A percentile compares a stretch with the other conserved stretches of the same genome.
Evolutionary conservation across 2,329 filamentous ascomycete species (phyloP).

Genomic region (Drechslerella stenobrocha): DNA sequence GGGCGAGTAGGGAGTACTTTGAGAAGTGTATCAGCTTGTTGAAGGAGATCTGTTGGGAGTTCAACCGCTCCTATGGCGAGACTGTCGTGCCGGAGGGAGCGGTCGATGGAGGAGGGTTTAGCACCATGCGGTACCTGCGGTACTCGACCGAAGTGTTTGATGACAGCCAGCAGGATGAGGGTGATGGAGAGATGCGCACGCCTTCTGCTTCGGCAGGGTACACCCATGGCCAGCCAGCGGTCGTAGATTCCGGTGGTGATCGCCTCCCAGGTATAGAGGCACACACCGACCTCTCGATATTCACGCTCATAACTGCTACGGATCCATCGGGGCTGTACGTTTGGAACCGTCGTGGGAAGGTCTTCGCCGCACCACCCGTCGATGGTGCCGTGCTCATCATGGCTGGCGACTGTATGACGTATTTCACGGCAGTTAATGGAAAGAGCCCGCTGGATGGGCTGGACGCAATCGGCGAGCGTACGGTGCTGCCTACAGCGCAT

Average conservation of each 20-base stretch:
- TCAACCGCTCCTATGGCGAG: constrained; percentile 3
- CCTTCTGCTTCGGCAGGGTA: neutral
- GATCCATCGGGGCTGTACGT: constrained; percentile 34
- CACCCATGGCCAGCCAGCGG: neutral
- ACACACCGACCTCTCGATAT: constrained; percentile 27
- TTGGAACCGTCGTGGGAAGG: constrained; percentile 18
- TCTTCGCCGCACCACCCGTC: constrained; percentile 19
- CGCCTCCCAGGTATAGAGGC: constrained; percentile 19
- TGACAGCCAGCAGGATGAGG: neutral
- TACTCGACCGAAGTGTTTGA: constrained; percentile 21
- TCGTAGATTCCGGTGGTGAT: neutral
- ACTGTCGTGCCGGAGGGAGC: constrained; percentile 9
- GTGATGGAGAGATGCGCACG: neutral
- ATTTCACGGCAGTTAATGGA: constrained; percentile 13
- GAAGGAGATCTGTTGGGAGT: constrained; percentile 16
- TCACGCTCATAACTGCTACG: constrained; percentile 28
- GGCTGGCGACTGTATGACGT: constrained; percentile 31
- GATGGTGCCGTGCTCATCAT: constrained; percentile 19
- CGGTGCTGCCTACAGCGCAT: constrained; percentile 35
- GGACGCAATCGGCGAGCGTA: constrained; percentile 12
- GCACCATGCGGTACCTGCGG: constrained; percentile 25
- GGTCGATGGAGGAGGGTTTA: constrained; percentile 12
- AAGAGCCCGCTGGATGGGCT: constrained; percentile 18
- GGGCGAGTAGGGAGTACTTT: constrained; percentile 15
- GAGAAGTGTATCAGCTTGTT: constrained; percentile 2